Evolutionary conservation across 352 stramenopile genomes (phyloP).

Genomic region (Phytophthora vignae): DNA sequence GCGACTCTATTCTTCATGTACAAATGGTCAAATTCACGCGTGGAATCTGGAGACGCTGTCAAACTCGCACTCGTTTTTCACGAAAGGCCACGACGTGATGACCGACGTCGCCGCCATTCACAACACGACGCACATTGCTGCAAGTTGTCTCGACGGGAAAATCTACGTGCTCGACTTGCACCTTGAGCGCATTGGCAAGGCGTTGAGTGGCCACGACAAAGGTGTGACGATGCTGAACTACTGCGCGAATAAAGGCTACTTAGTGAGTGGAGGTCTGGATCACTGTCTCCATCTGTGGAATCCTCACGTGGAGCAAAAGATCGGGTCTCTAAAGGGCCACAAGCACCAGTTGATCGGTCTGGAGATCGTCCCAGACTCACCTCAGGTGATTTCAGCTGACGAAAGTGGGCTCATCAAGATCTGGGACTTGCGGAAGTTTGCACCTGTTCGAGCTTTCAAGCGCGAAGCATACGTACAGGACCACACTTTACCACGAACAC

Average conservation of each 20-base stretch:
- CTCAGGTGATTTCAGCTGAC: conserved; percentile 64
- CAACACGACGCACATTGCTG: conserved; percentile 42
- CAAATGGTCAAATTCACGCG: conserved; percentile 50
- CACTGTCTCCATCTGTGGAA: conserved; percentile 71
- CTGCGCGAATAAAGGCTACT: conserved; percentile 53
- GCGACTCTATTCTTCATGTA: conserved; percentile 49
- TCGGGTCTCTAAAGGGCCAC: conserved; percentile 56
- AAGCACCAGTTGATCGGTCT: conserved; percentile 59
- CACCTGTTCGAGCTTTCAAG: conserved; percentile 40
- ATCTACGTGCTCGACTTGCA: conserved; percentile 69
- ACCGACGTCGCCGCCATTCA: conserved; percentile 54
- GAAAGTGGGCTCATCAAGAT: conserved; percentile 55
- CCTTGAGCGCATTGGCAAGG: conserved; percentile 33
- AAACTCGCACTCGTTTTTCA: conserved; percentile 50
- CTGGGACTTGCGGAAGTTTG: conserved; percentile 60
- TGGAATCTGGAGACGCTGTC: conserved; percentile 51
- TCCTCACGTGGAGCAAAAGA: conserved; percentile 64
- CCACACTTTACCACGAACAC: conserved; percentile 18
- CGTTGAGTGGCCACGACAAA: conserved; percentile 49
- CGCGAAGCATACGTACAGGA: conserved; percentile 43
- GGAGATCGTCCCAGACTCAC: conserved; percentile 49
- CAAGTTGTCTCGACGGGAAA: conserved; percentile 55
- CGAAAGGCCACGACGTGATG: conserved; percentile 38
- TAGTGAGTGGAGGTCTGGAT: conserved; percentile 64
- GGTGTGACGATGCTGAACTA: conserved; percentile 59